Percentiles rank a stretch among this genome's conserved stretches.
Evolutionary conservation across 768 basidiomycete genomes (phyloP).

Genomic region (Termitomyces sp.): DNA sequence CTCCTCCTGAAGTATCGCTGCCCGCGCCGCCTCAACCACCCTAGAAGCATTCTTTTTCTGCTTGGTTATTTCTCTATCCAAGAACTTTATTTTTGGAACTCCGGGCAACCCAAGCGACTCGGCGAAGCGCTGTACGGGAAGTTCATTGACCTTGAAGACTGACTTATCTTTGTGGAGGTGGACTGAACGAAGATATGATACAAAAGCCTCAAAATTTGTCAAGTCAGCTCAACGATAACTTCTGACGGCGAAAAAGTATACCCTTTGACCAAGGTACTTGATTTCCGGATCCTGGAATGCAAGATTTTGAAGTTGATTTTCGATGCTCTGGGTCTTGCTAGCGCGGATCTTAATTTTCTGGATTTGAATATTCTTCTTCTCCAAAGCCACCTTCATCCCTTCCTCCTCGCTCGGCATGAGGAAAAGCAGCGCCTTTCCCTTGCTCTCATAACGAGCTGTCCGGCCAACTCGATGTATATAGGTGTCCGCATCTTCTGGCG

Average conservation of each 20-base stretch:
- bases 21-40: constrained; percentile 25
- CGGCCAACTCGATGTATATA: constrained; percentile 97
- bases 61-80: constrained; percentile 61
- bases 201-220: constrained; percentile 63
- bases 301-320: constrained; percentile 86
- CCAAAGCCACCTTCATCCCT: constrained; percentile 73
- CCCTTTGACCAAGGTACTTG: constrained; percentile 93
- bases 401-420: constrained; percentile 89
- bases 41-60: constrained; percentile 71
- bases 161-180: constrained; percentile 92
- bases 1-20: constrained; percentile 19
- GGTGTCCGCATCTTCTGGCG: constrained; percentile 95
- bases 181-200: constrained; percentile 91
- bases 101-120: constrained; percentile 91
- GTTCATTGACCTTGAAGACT: constrained; percentile 79
- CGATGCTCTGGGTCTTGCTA: constrained; percentile 80
- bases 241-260: constrained; percentile 29
- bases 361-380: constrained; percentile 64
- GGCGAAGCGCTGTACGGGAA: constrained; percentile 82
- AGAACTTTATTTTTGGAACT: constrained; percentile 91
- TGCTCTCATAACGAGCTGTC: constrained; percentile 89
- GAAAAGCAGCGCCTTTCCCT: constrained; percentile 80
- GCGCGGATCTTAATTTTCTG: constrained; percentile 83
- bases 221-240: background rate
- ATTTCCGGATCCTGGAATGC: constrained; percentile 95